phyloP scores from a whole-genome alignment of 495 filamentous ascomycete genomes.

The Cercophora scortea region DNA sequence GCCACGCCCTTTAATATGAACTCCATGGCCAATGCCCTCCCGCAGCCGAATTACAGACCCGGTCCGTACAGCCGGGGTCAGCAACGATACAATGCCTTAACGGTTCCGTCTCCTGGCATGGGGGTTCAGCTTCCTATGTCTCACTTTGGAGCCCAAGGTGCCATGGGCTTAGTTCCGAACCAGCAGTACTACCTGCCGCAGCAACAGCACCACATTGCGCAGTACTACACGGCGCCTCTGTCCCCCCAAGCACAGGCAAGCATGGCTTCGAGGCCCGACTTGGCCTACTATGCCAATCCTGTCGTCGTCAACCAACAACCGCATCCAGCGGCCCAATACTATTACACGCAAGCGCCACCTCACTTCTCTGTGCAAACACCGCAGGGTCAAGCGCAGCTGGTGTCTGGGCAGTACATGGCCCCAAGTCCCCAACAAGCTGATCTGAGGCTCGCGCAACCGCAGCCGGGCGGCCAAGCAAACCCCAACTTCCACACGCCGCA shows the following conservation, averaged over 20 bases:
- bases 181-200: conserved; percentile 36
- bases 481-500: not conserved
- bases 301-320: conserved; percentile 30
- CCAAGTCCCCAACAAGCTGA: conserved; percentile 6
- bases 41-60: conserved; percentile 26
- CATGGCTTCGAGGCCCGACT: conserved; percentile 21
- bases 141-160: conserved; percentile 31
- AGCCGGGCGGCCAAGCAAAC: conserved; percentile 2
- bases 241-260: conserved; percentile 22
- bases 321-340: conserved; percentile 26
- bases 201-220: conserved; percentile 31
- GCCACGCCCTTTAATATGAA: conserved; percentile 34
- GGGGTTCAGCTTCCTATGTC: conserved; percentile 37
- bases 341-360: conserved; percentile 23
- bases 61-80: conserved; percentile 23
- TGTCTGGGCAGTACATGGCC: conserved; percentile 22
- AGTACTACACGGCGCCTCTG: conserved; percentile 30
- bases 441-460: conserved; percentile 3
- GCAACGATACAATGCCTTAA: conserved; percentile 30
- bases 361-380: conserved; percentile 22
- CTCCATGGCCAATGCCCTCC: conserved; percentile 30
- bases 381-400: conserved; percentile 19
- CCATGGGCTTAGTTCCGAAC: conserved; percentile 14
- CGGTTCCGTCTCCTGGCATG: conserved; percentile 29
- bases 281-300: conserved; percentile 30